Evolutionary conservation across 169 alveolate genomes (phyloP).

Genomic region (Besnoitia besnoiti): DNA sequence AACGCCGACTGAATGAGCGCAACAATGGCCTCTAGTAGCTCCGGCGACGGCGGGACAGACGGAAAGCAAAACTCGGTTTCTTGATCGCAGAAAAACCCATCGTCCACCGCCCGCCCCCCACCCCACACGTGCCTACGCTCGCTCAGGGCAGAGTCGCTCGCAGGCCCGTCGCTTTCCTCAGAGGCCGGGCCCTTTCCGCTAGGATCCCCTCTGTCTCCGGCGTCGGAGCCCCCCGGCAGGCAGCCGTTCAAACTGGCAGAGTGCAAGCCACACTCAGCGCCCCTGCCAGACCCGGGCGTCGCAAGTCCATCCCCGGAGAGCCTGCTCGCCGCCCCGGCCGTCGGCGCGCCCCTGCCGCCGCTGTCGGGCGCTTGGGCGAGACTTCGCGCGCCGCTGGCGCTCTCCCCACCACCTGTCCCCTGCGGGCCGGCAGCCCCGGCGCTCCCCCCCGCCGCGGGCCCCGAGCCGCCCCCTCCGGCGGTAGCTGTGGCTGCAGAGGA

Average conservation of each 20-base stretch:
- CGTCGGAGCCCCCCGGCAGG: not conserved
- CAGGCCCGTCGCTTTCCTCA: not conserved
- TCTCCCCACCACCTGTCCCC: too few species aligned
- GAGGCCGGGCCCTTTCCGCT: too few species aligned
- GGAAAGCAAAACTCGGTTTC: not conserved
- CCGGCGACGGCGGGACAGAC: not conserved
- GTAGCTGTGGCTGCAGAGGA: not conserved
- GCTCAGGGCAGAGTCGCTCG: not conserved
- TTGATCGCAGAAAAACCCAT: not conserved
- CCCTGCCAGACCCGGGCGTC: not conserved
- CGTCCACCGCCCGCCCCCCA: not conserved
- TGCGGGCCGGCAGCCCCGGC: not conserved
- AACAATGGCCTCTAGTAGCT: not conserved
- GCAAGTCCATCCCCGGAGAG: not conserved
- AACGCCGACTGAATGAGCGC: constrained; percentile 8
- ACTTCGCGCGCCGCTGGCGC: too few species aligned
- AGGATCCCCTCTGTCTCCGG: too few species aligned
- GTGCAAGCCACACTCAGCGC: too few species aligned
- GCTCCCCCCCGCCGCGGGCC: not conserved
- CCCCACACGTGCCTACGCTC: too few species aligned
- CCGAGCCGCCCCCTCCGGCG: not conserved
- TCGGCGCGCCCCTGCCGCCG: not conserved
- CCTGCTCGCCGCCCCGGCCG: not conserved
- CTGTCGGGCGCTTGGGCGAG: too few species aligned
- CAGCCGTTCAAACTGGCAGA: too few species aligned